Base-by-base conservation (phyloP, 2,329 filamentous ascomycete species). In the Hymenoscyphus scutula region DNA sequence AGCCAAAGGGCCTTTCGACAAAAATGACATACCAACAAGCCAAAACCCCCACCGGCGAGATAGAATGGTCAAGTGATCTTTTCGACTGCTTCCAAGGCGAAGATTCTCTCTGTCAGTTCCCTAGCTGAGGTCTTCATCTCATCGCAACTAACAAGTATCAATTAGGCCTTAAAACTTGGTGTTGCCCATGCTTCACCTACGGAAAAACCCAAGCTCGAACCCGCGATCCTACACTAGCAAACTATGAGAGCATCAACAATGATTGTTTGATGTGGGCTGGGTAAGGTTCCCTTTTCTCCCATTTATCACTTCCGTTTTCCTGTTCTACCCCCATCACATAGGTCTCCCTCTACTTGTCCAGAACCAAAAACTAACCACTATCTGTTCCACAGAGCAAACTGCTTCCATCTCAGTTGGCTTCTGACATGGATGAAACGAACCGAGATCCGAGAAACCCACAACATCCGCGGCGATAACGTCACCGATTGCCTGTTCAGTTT, bases 401-500 rank as follows among this genome's bases (percentile, higher is more conserved):
- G 57, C 57, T 59, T 53, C 57, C 8, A 23, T 38, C n/a, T 61
- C 53, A 13, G 8, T n/a, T 61, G 53, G 38, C 27, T 37, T 27
- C 64, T 71, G 48, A 60, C 62, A 8, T 65, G 68, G 38, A 41
- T 71, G 59, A 67, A 68, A 53, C 70, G 70, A 34, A 29, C 37
- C 10, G 62, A 67, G 11, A 64, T 71, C 38, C 67, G 70, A 6
- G 56, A 64, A 15, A 59, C 60, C 29, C 71, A 69, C 59, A 58
- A 56, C 29, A 68, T 72, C 67, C 69, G 72, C 11, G 77, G 75
- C 8, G 76, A 74, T 53, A 67, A 74, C 1, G 69, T 77, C 4
- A 65, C 72, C 1, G 74, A 72, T 32, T 78, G 76, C 60, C 71
- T 77, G n/a, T 70, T 72, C 32, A 74, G 74, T 29, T 72, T 70